These are phyloP conservation scores for Fusarium redolens DNA, from an alignment of 2,329 filamentous ascomycete genomes.

Conservation along the genomic window DNA sequence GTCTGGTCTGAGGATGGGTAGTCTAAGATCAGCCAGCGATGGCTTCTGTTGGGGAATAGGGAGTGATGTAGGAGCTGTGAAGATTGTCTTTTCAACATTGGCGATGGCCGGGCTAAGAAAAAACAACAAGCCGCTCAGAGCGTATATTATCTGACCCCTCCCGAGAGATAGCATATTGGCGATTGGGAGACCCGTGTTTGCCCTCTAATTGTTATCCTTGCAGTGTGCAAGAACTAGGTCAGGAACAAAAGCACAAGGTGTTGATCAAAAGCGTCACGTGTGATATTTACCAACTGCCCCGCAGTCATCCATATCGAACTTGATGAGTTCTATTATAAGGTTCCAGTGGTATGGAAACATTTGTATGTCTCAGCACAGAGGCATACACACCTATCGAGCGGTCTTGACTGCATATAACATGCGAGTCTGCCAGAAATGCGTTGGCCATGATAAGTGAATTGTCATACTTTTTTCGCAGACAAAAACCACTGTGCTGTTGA, in stretches of 20 bases:
- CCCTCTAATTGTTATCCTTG: not conserved
- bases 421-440: no score
- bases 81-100: constrained; percentile 94
- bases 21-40: constrained; percentile 65
- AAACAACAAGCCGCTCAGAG: constrained; percentile 30
- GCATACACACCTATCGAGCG: no score
- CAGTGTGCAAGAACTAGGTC: not conserved
- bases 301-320: not conserved
- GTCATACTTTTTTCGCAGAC: no score
- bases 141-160: not conserved
- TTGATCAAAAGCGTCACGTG: not conserved
- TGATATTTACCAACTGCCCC: not conserved
- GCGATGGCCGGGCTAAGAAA: constrained; percentile 54
- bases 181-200: not conserved
- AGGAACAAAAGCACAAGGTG: not conserved
- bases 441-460: no score
- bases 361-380: no score
- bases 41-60: constrained; percentile 59
- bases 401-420: no score
- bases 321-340: no score
- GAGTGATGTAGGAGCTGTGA: constrained; percentile 74
- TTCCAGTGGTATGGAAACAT: no score
- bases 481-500: no score
- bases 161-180: constrained; percentile 15
- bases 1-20: constrained; percentile 72